Base-by-base conservation (phyloP, 2,329 filamentous ascomycete species). In the Aspergillus sp. region DNA sequence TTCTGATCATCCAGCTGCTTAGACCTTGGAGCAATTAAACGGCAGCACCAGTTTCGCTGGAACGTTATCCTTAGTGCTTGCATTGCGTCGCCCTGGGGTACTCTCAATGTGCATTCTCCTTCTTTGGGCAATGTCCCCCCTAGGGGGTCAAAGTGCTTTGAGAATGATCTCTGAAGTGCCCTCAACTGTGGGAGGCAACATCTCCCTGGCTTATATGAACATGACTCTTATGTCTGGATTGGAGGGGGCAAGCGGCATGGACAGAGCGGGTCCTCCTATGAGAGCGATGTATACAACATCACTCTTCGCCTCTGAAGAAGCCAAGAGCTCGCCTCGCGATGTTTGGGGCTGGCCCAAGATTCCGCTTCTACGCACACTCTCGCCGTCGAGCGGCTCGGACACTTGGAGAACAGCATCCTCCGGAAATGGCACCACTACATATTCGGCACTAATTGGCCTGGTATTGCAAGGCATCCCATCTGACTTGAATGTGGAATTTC, bases 321-420 rank as follows among this genome's bases (percentile, higher is more conserved):
- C 52, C 4, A 46, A 15, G 11, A 25, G 7, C 13, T 46, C 52
- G 8, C 52, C 52, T 3, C 9, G 17, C 2, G 52, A 54, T 22
- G n/a, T 31, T 19, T 54, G 52, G 52, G 52, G 52, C 22, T 54
- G 52, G 52, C 52, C 52, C 30, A 54, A 54, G 38, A 46, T 54
- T 25, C 52, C 52, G 25, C 25, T 28, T 28, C 25, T 28, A 28
- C 25, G 25, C 6, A 28, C 25, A 28, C 25, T 28, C 25, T 28
- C 25, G 25, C 25, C 25, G 25, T 28, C 25, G 6, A 28, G 6
- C 25, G 25, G 6, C 25, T 28, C 25, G 25, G 25, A 28, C 25
- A 6, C 25, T 3, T 28, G 25, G 25, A 28, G 25, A 28, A 28
- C 25, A 28, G 25, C 25, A 28, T 28, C 25, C 25, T 28, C 48